Conservation (phyloP, 2,329 filamentous ascomycete genomes). For the Xylaria arbuscula region DNA sequence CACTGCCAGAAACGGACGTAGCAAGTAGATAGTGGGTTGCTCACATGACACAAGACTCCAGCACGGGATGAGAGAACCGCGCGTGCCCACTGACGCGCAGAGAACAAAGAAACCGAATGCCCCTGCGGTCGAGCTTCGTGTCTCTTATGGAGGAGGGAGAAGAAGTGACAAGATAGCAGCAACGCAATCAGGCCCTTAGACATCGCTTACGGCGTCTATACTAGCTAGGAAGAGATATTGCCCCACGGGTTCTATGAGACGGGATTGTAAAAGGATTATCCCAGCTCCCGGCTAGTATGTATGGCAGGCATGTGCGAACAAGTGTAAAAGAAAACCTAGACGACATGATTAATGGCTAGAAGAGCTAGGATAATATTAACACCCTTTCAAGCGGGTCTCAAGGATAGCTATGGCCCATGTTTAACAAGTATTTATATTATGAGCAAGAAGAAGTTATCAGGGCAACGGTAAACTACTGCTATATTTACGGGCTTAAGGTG, state of each 20-base stretch:
- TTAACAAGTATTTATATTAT: conserved; percentile 34
- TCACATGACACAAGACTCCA: conserved; percentile 40
- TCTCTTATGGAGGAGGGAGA: conserved; percentile 18
- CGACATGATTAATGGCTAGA: conserved; percentile 41
- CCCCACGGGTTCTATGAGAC: conserved; percentile 50
- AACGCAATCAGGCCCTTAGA: conserved; percentile 35
- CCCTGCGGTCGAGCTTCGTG: conserved; percentile 41
- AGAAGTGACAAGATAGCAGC: conserved; percentile 29
- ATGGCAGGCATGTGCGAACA: conserved; percentile 35
- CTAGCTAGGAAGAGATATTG: conserved; percentile 34
- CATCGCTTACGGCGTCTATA: conserved; percentile 28
- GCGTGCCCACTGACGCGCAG: conserved; percentile 21
- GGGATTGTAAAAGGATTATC: conserved; percentile 46
- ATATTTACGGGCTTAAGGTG: conserved; percentile 51
- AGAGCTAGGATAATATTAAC: conserved; percentile 39
- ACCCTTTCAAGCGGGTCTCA: conserved; percentile 29
- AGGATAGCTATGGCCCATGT: conserved; percentile 41
- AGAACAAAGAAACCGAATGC: conserved; percentile 18
- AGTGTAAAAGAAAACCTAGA: conserved; percentile 36
- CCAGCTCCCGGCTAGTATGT: conserved; percentile 39
- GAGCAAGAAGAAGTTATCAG: conserved; percentile 48
- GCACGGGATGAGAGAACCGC: conserved; percentile 34
- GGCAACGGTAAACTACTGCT: conserved; percentile 46
- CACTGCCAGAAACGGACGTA: conserved; percentile 50
- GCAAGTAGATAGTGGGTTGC: conserved; percentile 39